These are phyloP conservation scores for Daldinia loculata DNA, from an alignment of 495 filamentous ascomycete genomes.

Conservation along the genomic window DNA sequence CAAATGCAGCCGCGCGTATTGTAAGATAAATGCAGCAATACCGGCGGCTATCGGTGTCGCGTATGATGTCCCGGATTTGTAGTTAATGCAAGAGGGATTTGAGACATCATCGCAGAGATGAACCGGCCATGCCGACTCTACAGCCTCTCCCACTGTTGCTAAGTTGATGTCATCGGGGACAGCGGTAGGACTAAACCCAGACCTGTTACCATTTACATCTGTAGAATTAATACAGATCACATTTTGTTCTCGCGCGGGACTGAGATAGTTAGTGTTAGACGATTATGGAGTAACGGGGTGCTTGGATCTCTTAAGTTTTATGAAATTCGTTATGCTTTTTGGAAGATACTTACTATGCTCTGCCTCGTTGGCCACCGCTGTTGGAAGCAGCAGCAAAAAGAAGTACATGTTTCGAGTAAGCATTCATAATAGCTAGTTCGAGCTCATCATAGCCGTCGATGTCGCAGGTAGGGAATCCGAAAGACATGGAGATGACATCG, in stretches of 20 bases:
- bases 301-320: neutral
- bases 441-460: conserved; percentile 2
- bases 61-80: neutral
- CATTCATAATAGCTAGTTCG: conserved; percentile 4
- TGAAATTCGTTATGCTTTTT: neutral
- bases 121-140: neutral
- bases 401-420: conserved; percentile 3
- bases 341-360: neutral
- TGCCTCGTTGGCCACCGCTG: neutral
- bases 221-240: neutral
- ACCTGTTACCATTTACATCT: neutral
- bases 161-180: neutral
- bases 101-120: neutral
- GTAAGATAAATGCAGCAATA: neutral
- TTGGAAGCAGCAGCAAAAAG: conserved; percentile 4
- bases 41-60: neutral
- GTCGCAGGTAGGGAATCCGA: conserved; percentile 4
- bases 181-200: neutral
- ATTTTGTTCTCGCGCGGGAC: neutral
- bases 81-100: neutral
- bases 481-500: conserved; percentile 1
- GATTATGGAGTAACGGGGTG: neutral
- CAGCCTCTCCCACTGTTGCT: neutral
- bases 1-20: neutral
- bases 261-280: neutral